Base-by-base conservation (phyloP, 805 yeast genomes). In the Ogataea parapolymorpha region DNA sequence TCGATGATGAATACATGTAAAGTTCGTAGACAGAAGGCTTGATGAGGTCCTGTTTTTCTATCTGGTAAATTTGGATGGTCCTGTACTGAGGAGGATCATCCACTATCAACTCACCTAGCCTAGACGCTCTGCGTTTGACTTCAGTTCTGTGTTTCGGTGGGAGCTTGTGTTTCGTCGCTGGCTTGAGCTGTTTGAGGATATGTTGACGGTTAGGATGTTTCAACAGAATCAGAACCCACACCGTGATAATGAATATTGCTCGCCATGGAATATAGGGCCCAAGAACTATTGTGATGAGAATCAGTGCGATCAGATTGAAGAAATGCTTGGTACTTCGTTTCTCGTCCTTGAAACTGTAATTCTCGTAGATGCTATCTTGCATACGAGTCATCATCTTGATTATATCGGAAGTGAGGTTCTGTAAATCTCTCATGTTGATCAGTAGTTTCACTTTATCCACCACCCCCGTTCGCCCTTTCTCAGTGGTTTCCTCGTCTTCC, bases 11-110 rank as follows among this genome's bases (percentile, higher is more conserved):
- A 55, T 71, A 85, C 16, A 74, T 58, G 55, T 76, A 76, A 22
- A 80, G 75, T 27, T 73, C 69, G 85, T 91, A 89, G 22, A 70
- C 70, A 6, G 71, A 66, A 0, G 79, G 75, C 12, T 46, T 42
- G 2, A 83, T 72, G 18, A 78, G 61, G 27, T 84, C 84, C 50
- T 74, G 82, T 32, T 73, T 70, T 56, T 85, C 85, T 17, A 89
- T 70, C 59, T 89, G 95, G 58, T 72, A 90, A 1, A 90, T 68
- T 55, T 89, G 95, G 6, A 86, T 89, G n/a, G 65, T 59, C 32
- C 77, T 67, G 0, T 65, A 59, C 35, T 79, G 80, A 0, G 88
- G 82, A 0, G 74, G 65, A 42, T 81, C 88, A 55, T 86, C 95
- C n/a, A 85, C 66, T 7, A 89, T 76, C 46, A 78, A 77, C 16